Conservation (phyloP, 441 rosid genomes). For the Flueggea neowawraea region DNA sequence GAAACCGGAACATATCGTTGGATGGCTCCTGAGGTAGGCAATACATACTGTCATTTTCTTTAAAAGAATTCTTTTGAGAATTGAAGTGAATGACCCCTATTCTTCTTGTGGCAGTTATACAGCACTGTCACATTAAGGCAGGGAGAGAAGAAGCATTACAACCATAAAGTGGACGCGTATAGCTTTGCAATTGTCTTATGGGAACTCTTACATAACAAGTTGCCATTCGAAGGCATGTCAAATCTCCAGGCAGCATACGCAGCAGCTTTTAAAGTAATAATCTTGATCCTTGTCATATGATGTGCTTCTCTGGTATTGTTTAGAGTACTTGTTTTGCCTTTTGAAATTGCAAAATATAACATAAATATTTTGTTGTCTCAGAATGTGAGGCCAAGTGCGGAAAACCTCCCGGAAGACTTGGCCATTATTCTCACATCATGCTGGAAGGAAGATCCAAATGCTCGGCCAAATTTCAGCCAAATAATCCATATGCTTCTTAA, state of each 20-base stretch:
- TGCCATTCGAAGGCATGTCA: conserved; percentile 94
- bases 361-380: conserved; percentile 20
- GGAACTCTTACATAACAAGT: conserved; percentile 79
- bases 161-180: conserved; percentile 76
- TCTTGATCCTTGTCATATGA: too few relatives aligned
- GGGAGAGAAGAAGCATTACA: conserved; percentile 81
- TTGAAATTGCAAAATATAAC: too few relatives aligned
- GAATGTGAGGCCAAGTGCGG: conserved; percentile 89
- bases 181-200: conserved; percentile 82
- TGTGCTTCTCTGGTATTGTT: too few relatives aligned
- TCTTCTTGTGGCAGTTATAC: not conserved
- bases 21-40: conserved; percentile 96
- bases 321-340: too few relatives aligned
- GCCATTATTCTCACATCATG: conserved; percentile 78
- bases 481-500: conserved; percentile 82
- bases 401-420: conserved; percentile 67
- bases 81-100: too few relatives aligned
- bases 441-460: conserved; percentile 93
- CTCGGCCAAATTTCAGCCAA: conserved; percentile 70
- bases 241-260: conserved; percentile 89
- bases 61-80: too few relatives aligned
- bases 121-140: conserved; percentile 80
- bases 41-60: not conserved
- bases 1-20: conserved; percentile 97
- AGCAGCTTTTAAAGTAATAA: conserved; percentile 65